These are phyloP conservation scores for Paramecium pentaurelia DNA, from an alignment of 73 alveolate genomes.

Conservation along the genomic window DNA sequence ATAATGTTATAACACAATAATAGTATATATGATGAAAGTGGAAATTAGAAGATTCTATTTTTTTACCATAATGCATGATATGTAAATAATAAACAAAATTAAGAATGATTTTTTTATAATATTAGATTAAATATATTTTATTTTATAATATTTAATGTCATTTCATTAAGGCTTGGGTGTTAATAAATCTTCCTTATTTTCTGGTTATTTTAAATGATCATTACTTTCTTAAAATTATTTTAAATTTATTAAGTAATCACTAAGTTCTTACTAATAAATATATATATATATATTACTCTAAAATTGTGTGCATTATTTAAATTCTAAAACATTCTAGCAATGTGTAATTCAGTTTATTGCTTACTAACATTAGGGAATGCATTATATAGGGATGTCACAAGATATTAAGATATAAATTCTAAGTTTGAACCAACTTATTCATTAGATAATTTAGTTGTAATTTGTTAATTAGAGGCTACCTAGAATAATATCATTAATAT, in stretches of 20 bases:
- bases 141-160: not conserved
- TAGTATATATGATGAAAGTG: not conserved
- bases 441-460: not conserved
- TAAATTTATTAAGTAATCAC: constrained; percentile 12
- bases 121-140: not conserved
- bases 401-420: not conserved
- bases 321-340: not conserved
- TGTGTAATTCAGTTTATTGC: constrained; percentile 27
- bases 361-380: constrained; percentile 1
- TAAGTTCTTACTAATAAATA: not conserved
- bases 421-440: not conserved
- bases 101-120: not conserved
- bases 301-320: not conserved
- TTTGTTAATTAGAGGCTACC: not conserved
- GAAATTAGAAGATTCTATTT: not conserved
- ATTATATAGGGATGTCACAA: not conserved
- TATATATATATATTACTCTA: not conserved
- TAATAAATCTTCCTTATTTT: not conserved
- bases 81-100: not conserved
- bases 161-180: not conserved
- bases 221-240: not conserved
- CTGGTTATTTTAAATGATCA: not conserved
- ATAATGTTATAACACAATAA: too few species aligned
- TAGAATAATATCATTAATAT: not conserved
- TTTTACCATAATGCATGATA: not conserved